These are phyloP conservation scores for Mycocalia duriaeana DNA, from an alignment of 1,284 basidiomycete genomes.

Conservation along the genomic window DNA sequence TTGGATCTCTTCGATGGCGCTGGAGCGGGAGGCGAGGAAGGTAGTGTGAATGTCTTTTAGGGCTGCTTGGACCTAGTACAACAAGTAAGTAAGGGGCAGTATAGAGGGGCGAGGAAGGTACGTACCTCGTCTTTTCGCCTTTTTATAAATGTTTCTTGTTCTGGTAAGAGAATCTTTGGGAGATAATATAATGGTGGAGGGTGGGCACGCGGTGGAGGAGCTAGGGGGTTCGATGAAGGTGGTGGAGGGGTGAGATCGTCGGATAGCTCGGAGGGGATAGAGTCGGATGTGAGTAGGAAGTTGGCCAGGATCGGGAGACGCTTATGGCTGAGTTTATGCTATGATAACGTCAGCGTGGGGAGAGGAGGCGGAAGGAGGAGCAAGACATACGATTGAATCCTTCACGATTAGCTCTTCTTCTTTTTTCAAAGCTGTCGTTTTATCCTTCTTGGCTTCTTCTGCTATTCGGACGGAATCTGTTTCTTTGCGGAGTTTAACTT, in stretches of 20 bases:
- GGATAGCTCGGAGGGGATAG: conserved; percentile 37
- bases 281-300: conserved; percentile 72
- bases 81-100: neutral
- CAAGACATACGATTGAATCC: conserved; percentile 64
- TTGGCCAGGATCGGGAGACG: conserved; percentile 68
- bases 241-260: conserved; percentile 22
- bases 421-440: conserved; percentile 64
- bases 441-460: conserved; percentile 80
- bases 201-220: conserved; percentile 54
- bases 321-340: conserved; percentile 69
- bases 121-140: conserved; percentile 59
- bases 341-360: neutral
- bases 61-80: conserved; percentile 51
- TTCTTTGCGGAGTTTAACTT: conserved; percentile 74
- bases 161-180: conserved; percentile 61
- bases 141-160: conserved; percentile 63
- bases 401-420: conserved; percentile 76
- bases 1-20: conserved; percentile 58
- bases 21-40: conserved; percentile 55
- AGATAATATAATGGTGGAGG: conserved; percentile 76
- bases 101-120: neutral
- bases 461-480: conserved; percentile 76
- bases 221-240: conserved; percentile 36
- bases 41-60: conserved; percentile 61
- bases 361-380: conserved; percentile 2